Evolutionary conservation across 176 grass and related monocot genomes (phyloP), one percentile per base, ranked within the genome.

Genomic region (Avena eriantha): DNA sequence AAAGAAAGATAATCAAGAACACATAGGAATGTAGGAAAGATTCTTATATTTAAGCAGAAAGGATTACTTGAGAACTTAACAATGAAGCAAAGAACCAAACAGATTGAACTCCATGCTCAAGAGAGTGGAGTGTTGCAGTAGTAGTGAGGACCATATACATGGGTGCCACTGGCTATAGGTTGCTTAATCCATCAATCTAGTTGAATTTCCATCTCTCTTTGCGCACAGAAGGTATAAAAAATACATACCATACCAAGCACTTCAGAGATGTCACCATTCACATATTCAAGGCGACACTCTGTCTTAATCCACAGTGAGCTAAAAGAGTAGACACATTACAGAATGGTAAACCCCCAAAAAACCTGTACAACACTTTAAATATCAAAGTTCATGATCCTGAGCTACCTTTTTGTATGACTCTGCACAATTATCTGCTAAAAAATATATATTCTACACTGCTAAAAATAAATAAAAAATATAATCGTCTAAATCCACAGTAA

Each of bases 221-320:
- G 56, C 18, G 76, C 69, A 85, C 77, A 67, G 0, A 57, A 80
- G 4, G 3, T 39, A 88, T 65, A n/a, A 26, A 48, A 21, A 17
- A 36, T 14, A 4, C 26, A 41, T 18, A 71, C 7, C 61, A 21
- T 58, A 79, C 48, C 15, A 29, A 78, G 6, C 41, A 16, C 41
- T 76, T 69, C 7, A 43, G 48, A 77, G 31, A 78, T 51, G n/a
- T 16, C 16, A 77, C 10, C 31, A n/a, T 74, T 60, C 71, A 53
- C 48, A 47, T 31, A 86, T 81, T 86, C 21, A 29, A 69, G 21
- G 46, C 11, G 85, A 16, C 12, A 67, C 10, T 69, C n/a, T 66
- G 31, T 33, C 16, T 26, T 33, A 66, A 66, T 31, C 73, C 8
- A 3, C 73, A 34, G 24, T 26, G 18, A 58, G 19, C 83, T 55